Evolutionary conservation across 352 stramenopile genomes (phyloP).

Genomic region (Globisporangium spiculum): DNA sequence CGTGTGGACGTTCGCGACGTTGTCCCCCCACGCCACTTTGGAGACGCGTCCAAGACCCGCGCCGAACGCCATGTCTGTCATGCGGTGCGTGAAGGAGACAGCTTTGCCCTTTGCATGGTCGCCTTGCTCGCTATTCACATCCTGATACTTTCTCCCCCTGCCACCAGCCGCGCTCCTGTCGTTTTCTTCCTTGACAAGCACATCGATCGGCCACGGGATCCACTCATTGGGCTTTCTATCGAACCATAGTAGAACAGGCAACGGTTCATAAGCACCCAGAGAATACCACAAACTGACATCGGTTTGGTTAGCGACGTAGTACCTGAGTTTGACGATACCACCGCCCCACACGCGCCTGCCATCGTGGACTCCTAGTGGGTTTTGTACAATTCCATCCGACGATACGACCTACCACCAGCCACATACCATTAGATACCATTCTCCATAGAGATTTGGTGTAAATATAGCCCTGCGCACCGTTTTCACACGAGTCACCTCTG

Average conservation of each 20-base stretch:
- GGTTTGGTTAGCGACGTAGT: conserved; percentile 9
- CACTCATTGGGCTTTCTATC: conserved; percentile 36
- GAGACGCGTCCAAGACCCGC: conserved; percentile 43
- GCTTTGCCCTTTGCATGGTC: neutral
- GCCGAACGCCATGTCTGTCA: conserved; percentile 44
- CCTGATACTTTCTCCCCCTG: neutral
- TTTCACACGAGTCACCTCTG: conserved; percentile 4
- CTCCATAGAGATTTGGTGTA: neutral
- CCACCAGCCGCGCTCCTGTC: conserved; percentile 8
- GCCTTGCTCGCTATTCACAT: neutral
- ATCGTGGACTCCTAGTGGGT: conserved; percentile 47
- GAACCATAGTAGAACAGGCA: neutral
- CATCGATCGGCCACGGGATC: conserved; percentile 58
- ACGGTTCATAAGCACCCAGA: neutral
- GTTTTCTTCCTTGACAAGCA: conserved; percentile 46
- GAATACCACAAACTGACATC: too few species aligned
- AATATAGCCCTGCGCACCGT: conserved; percentile 7
- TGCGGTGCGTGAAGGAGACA: conserved; percentile 29
- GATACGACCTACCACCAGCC: conserved; percentile 25
- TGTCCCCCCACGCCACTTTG: conserved; percentile 34
- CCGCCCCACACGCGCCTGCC: conserved; percentile 61
- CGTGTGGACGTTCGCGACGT: conserved; percentile 63
- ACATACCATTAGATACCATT: neutral
- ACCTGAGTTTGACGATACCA: conserved; percentile 54
- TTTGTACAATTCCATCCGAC: conserved; percentile 40